phyloP scores from a whole-genome alignment of 345 rosid genomes.

The Xanthoceras sorbifolium region DNA sequence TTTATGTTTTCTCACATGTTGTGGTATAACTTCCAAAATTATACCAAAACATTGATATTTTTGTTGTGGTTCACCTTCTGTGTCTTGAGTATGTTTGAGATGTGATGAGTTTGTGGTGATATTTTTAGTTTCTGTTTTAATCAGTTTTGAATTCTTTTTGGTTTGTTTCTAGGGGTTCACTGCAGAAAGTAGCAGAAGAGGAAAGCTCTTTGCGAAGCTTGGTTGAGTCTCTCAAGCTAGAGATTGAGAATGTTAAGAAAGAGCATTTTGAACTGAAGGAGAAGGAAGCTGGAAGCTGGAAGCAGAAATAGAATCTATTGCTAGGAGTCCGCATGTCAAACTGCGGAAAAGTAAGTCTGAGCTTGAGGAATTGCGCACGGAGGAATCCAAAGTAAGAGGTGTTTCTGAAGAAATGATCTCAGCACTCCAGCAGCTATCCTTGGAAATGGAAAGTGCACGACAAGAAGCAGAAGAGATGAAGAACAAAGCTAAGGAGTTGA shows the following conservation, averaged over 20 bases:
- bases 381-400: conserved; percentile 66
- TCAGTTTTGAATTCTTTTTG: not conserved
- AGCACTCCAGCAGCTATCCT: conserved; percentile 67
- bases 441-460: conserved; percentile 67
- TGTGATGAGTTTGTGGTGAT: conserved; percentile 1
- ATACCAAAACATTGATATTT: not conserved
- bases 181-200: conserved; percentile 73
- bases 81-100: not conserved
- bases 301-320: conserved; percentile 75
- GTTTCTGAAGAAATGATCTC: conserved; percentile 80
- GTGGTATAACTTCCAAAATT: not conserved
- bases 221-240: conserved; percentile 71
- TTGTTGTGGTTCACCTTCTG: not conserved
- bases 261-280: conserved; percentile 70
- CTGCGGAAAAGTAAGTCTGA: conserved; percentile 75
- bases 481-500: conserved; percentile 63
- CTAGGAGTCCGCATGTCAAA: conserved; percentile 78
- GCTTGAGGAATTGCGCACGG: conserved; percentile 65
- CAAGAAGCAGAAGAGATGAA: conserved; percentile 79
- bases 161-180: conserved; percentile 49
- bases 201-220: conserved; percentile 61
- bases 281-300: too few species aligned
- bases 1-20: not conserved
- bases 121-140: not conserved
- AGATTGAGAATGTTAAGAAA: conserved; percentile 72